phyloP scores from a whole-genome alignment of 257 asterid species.

The Solanum lycopersicoides region DNA sequence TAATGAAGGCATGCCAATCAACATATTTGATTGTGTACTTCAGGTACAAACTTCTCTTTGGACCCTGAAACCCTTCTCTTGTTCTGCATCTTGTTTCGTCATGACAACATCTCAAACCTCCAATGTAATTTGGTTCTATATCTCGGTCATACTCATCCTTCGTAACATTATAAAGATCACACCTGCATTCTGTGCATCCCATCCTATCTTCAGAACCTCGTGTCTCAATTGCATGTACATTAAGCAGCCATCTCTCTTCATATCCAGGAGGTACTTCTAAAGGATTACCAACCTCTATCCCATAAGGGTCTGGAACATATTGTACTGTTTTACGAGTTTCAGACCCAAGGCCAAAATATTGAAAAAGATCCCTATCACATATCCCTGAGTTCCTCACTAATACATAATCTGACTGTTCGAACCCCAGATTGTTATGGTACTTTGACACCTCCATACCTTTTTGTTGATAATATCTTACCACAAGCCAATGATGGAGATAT shows the following conservation, averaged over 20 bases:
- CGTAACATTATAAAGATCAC: conserved; percentile 63
- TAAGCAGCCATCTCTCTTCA: conserved; percentile 66
- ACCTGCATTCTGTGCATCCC: conserved; percentile 81
- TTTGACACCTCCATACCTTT: conserved; percentile 9
- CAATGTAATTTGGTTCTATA: conserved; percentile 26
- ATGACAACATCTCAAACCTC: conserved; percentile 71
- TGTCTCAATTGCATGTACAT: conserved; percentile 81
- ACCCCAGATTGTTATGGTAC: background rate
- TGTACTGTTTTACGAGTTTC: conserved; percentile 67
- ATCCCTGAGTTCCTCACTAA: conserved; percentile 38
- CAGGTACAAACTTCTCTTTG: conserved; percentile 42
- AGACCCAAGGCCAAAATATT: conserved; percentile 83
- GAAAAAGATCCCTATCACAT: conserved; percentile 38
- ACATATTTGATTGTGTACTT: conserved; percentile 50
- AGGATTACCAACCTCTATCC: conserved; percentile 59
- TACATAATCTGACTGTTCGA: conserved; percentile 19
- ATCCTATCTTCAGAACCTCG: conserved; percentile 54
- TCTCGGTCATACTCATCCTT: conserved; percentile 19
- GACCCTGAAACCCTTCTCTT: conserved; percentile 29
- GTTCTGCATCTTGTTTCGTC: conserved; percentile 50
- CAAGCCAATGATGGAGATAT: conserved; percentile 76
- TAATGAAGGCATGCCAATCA: conserved; percentile 44
- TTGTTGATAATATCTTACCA: conserved; percentile 29
- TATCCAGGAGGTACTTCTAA: conserved; percentile 45
- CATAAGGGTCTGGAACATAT: conserved; percentile 64